These are phyloP conservation scores for Ophiostoma piceae DNA, from an alignment of 2,329 filamentous ascomycete genomes.

Conservation along the genomic window DNA sequence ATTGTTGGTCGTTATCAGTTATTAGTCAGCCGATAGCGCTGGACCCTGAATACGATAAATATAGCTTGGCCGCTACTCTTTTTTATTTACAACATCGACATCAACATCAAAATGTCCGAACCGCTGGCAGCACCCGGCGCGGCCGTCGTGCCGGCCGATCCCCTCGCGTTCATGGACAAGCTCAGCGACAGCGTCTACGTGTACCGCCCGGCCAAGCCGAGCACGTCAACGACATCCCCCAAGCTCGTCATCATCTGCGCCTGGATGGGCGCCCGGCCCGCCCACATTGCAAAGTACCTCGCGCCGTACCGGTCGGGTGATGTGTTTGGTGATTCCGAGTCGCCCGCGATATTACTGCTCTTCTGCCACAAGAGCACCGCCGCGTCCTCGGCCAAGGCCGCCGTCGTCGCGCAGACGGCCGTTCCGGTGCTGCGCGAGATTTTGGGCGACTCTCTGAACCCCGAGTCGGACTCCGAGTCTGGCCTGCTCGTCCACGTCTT, in stretches of 20 bases:
- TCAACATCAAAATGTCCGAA: background rate
- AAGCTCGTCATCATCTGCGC: conserved; percentile 45
- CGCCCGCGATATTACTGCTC: conserved; percentile 45
- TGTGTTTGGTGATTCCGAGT: conserved; percentile 30
- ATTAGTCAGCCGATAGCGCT: conserved; percentile 5
- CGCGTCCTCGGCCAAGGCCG: conserved; percentile 34
- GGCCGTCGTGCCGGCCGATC: conserved; percentile 18
- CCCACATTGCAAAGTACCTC: conserved; percentile 50
- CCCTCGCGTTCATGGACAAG: conserved; percentile 37
- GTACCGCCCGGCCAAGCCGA: conserved; percentile 31
- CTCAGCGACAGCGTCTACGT: conserved; percentile 38
- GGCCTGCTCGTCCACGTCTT: conserved; percentile 45
- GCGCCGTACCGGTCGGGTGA: conserved; percentile 37
- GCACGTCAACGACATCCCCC: conserved; percentile 31
- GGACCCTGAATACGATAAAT: background rate
- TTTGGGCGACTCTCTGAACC: conserved; percentile 18
- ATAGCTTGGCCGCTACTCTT: too few species aligned
- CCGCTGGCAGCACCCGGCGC: background rate
- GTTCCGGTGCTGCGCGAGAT: conserved; percentile 38
- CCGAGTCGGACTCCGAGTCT: background rate
- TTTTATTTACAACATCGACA: too few species aligned
- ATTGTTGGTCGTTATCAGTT: background rate
- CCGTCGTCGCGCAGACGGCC: conserved; percentile 37
- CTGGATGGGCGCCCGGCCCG: conserved; percentile 49
- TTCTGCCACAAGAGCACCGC: conserved; percentile 39